Conservation (phyloP, 306 rosid species). For the Malus sieversii region DNA sequence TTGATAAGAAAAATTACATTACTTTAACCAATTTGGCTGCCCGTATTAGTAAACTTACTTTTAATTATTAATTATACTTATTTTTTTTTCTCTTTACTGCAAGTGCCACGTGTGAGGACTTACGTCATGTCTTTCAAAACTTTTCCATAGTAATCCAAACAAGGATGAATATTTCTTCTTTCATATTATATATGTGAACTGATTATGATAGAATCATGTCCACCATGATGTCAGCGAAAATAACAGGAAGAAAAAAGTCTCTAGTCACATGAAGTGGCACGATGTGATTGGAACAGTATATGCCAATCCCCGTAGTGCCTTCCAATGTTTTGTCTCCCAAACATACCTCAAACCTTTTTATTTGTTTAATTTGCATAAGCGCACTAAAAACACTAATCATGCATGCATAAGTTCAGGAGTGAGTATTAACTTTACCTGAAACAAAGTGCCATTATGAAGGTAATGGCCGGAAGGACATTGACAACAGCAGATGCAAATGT, state of each 20-base stretch:
- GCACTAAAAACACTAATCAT: not conserved
- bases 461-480: slow-evolving; percentile 86
- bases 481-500: slow-evolving; percentile 76
- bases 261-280: not conserved
- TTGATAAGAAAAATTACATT: no score
- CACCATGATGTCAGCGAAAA: not conserved
- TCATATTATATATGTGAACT: not conserved
- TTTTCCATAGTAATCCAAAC: not conserved
- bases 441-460: slow-evolving; percentile 80
- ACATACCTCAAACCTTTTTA: not conserved
- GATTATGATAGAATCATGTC: not conserved
- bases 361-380: not conserved
- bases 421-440: slow-evolving; percentile 53
- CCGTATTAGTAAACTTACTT: no score
- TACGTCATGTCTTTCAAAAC: not conserved
- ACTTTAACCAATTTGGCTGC: no score
- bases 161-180: not conserved
- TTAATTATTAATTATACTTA: not conserved
- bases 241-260: not conserved
- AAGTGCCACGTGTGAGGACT: not conserved
- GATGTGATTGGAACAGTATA: not conserved
- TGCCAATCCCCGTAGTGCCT: not conserved
- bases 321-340: slow-evolving; percentile 3
- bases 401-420: not conserved
- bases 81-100: not conserved